phyloP scores from a whole-genome alignment of 768 basidiomycete genomes.

The Calvatia gigantea region DNA sequence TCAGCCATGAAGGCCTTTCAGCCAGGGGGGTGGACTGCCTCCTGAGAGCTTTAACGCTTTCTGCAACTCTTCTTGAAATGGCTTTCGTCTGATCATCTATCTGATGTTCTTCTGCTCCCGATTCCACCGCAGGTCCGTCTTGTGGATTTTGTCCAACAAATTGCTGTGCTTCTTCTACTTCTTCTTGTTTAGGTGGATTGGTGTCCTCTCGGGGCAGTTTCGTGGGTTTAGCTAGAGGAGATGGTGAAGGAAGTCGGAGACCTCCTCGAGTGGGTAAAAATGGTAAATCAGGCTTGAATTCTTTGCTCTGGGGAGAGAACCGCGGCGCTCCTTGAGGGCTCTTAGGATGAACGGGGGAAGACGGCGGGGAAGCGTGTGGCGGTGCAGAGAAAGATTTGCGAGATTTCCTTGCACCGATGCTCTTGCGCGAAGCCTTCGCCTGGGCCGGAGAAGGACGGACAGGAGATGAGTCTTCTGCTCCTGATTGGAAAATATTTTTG shows the following conservation, averaged over 20 bases:
- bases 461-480: slow-evolving; percentile 86
- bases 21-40: slow-evolving; percentile 6
- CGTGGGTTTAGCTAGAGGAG: slow-evolving; percentile 3
- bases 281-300: slow-evolving; percentile 20
- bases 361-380: slow-evolving; percentile 43
- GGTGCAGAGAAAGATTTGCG: slow-evolving; percentile 75
- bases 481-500: slow-evolving; percentile 87
- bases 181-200: slow-evolving; percentile 15
- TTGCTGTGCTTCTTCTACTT: slow-evolving; percentile 9
- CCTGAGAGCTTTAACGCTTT: slow-evolving; percentile 23
- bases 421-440: slow-evolving; percentile 39
- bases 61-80: slow-evolving; percentile 36
- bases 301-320: slow-evolving; percentile 19
- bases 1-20: slow-evolving; percentile 20
- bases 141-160: slow-evolving; percentile 9
- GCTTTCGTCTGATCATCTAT: slow-evolving; percentile 15
- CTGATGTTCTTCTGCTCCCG: slow-evolving; percentile 7
- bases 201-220: slow-evolving; percentile 4
- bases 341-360: slow-evolving; percentile 38
- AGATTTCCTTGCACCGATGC: slow-evolving; percentile 41
- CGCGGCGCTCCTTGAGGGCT: slow-evolving; percentile 30
- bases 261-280: neutral
- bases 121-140: neutral
- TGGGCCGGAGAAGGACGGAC: slow-evolving; percentile 55
- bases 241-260: neutral